A percentile compares a stretch with the other conserved stretches of the same genome.
These are phyloP conservation scores for Globisporangium takayamanum DNA, from an alignment of 352 stramenopile genomes.

Conservation along the genomic window DNA sequence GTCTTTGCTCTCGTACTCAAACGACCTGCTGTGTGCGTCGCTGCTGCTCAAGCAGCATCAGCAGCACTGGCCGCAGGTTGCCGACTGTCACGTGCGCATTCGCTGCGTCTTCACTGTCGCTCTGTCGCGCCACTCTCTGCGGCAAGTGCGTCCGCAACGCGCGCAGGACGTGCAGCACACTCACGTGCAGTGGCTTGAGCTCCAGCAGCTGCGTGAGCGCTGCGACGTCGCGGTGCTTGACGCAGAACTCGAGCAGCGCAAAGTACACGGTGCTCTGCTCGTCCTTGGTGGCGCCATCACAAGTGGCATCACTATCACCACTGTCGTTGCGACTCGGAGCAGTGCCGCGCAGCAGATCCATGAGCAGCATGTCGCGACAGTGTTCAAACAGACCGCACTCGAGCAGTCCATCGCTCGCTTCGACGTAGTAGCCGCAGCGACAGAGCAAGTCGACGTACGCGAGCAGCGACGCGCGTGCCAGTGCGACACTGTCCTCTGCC, in stretches of 20 bases:
- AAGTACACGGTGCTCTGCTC: conserved; percentile 50
- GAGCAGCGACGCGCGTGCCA: conserved; percentile 32
- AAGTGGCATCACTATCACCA: conserved; percentile 3
- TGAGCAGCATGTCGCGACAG: conserved; percentile 35
- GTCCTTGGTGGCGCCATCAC: conserved; percentile 11
- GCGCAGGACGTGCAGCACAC: conserved; percentile 48
- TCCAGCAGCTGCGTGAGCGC: conserved; percentile 45
- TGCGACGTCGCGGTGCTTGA: conserved; percentile 30
- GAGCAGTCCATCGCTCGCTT: conserved; percentile 56
- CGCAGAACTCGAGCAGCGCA: conserved; percentile 54
- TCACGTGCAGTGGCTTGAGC: conserved; percentile 49
- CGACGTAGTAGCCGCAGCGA: conserved; percentile 40
- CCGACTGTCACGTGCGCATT: conserved; percentile 41
- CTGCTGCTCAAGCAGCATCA: conserved; percentile 33
- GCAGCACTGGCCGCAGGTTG: conserved; percentile 35
- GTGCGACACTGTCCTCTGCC: conserved; percentile 7
- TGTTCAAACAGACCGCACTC: conserved; percentile 58
- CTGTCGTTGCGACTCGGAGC: neutral
- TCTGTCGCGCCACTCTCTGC: conserved; percentile 11
- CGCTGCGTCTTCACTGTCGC: neutral
- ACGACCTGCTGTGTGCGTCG: neutral
- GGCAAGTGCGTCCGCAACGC: conserved; percentile 33
- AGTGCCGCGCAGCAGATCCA: conserved; percentile 5
- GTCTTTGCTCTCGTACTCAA: neutral
- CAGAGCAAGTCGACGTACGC: conserved; percentile 57